Conservation (phyloP, 2,329 filamentous ascomycete genomes). For the Fusarium caatingaense region DNA sequence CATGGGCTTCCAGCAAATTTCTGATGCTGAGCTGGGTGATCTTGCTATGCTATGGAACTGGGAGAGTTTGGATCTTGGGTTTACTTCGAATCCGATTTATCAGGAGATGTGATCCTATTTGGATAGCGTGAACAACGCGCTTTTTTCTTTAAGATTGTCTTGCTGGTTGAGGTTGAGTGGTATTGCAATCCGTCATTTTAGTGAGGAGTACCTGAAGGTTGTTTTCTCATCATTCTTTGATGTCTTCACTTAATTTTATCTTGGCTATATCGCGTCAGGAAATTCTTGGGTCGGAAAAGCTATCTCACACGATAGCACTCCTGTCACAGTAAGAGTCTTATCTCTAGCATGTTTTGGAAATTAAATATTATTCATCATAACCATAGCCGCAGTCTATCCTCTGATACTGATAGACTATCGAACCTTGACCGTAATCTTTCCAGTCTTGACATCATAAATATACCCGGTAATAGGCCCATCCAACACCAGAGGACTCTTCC, state of each 20-base stretch:
- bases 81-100: slow-evolving; percentile 24
- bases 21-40: slow-evolving; percentile 20
- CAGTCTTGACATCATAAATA: slow-evolving; percentile 82
- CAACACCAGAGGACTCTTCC: slow-evolving; percentile 68
- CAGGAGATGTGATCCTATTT: neutral
- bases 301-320: too few species aligned
- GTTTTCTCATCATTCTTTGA: neutral
- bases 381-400: neutral
- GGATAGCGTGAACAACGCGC: neutral
- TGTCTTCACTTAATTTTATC: neutral
- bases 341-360: neutral
- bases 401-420: neutral
- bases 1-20: slow-evolving; percentile 18
- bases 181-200: neutral
- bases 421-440: slow-evolving; percentile 57
- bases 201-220: neutral
- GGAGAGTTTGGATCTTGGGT: slow-evolving; percentile 21
- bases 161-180: neutral
- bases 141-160: neutral
- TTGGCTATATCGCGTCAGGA: neutral
- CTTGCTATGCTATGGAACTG: slow-evolving; percentile 31
- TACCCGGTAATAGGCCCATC: slow-evolving; percentile 76
- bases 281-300: too few species aligned
- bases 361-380: neutral
- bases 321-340: neutral